Conservation (phyloP, 78 protist species). For the Dictyostelium purpureum region DNA sequence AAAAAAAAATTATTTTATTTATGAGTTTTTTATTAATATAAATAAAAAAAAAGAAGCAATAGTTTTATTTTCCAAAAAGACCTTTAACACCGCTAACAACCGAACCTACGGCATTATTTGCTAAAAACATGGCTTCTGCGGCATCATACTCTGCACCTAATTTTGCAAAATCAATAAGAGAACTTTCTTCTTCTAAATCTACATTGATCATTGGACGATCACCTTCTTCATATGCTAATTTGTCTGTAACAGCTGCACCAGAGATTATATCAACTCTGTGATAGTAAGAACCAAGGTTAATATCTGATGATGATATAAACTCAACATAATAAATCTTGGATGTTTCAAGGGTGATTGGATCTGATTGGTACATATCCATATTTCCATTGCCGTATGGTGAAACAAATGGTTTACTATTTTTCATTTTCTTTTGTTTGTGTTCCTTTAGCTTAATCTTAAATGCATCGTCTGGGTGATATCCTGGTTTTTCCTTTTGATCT, state of each 20-base stretch:
- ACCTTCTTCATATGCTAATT: not conserved
- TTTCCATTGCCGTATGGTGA: not conserved
- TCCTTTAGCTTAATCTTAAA: not conserved
- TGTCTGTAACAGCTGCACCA: not conserved
- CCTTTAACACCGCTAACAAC: no score
- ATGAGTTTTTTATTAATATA: no score
- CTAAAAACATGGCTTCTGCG: not conserved
- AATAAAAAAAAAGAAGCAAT: no score
- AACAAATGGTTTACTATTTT: not conserved
- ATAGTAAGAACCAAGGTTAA: not conserved
- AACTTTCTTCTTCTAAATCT: not conserved
- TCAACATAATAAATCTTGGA: not conserved
- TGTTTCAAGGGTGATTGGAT: not conserved
- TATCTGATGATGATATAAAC: not conserved
- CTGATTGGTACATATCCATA: not conserved
- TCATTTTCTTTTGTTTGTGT: not conserved
- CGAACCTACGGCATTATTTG: not conserved
- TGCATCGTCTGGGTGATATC: not conserved
- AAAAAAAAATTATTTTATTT: no score
- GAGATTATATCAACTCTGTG: not conserved
- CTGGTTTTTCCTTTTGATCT: not conserved
- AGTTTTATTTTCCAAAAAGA: no score
- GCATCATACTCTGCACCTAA: not conserved
- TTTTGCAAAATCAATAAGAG: not conserved
- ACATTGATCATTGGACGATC: not conserved